Evolutionary conservation across 257 asterid genomes (phyloP).

Genomic region (Nicotiana attenuata): DNA sequence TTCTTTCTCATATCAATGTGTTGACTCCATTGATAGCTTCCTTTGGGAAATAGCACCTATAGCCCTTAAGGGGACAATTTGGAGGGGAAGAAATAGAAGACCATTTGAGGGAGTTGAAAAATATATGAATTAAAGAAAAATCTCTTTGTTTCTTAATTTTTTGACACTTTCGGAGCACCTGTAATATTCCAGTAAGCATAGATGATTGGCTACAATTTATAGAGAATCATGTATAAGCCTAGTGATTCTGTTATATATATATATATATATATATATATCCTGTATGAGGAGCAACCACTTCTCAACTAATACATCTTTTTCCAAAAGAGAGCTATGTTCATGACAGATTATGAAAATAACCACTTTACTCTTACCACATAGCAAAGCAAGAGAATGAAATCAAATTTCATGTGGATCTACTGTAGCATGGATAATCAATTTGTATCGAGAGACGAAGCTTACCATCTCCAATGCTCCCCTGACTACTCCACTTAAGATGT

Average conservation of each 20-base stretch:
- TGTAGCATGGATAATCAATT: background rate
- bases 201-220: background rate
- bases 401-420: background rate
- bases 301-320: background rate
- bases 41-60: background rate
- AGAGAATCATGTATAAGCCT: background rate
- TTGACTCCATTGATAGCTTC: background rate
- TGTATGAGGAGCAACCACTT: background rate
- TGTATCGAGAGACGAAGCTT: conserved; percentile 41
- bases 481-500: conserved; percentile 84
- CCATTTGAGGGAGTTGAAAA: background rate
- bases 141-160: background rate
- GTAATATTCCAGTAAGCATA: background rate
- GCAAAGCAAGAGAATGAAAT: background rate
- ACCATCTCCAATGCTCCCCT: conserved; percentile 99
- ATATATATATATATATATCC: background rate
- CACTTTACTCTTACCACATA: background rate
- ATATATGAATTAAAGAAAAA: background rate
- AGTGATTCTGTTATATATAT: too few species aligned
- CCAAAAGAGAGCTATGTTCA: background rate
- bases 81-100: background rate
- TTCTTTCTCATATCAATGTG: background rate
- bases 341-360: background rate
- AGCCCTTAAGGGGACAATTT: background rate
- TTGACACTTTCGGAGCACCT: background rate